These are phyloP conservation scores for Poa pratensis DNA, from an alignment of 176 grass and related monocot genomes.

Conservation along the genomic window DNA sequence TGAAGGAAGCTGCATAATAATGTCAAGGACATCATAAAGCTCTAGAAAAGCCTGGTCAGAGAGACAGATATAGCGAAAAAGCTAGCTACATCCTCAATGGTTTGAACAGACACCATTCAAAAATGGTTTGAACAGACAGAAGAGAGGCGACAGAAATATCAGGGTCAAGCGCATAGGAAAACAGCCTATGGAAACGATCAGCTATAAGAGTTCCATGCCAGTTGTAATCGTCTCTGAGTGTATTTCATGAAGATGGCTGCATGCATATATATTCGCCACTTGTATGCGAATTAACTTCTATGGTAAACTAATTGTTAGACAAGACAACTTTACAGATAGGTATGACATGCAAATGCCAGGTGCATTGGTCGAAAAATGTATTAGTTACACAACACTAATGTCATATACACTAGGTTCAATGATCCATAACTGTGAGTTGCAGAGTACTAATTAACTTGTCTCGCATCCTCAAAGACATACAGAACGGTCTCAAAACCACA, in stretches of 20 bases:
- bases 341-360: neutral
- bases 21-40: too few species aligned
- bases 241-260: neutral
- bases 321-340: neutral
- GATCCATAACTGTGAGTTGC: neutral
- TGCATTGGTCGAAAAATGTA: neutral
- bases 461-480: constrained; percentile 7
- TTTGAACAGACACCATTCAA: neutral
- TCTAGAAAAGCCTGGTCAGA: too few species aligned
- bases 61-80: too few species aligned
- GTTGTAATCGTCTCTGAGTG: neutral
- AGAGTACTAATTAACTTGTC: constrained; percentile 1
- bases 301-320: neutral
- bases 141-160: neutral
- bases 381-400: neutral
- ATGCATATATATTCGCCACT: neutral
- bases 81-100: neutral
- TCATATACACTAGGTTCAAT: neutral
- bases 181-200: neutral
- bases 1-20: too few species aligned
- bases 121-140: neutral
- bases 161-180: neutral
- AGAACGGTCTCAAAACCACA: neutral
- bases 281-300: neutral
- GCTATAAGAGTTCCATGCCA: neutral